Base-by-base conservation (phyloP, 75 land plant genomes). In the Pinus albicaulis region DNA sequence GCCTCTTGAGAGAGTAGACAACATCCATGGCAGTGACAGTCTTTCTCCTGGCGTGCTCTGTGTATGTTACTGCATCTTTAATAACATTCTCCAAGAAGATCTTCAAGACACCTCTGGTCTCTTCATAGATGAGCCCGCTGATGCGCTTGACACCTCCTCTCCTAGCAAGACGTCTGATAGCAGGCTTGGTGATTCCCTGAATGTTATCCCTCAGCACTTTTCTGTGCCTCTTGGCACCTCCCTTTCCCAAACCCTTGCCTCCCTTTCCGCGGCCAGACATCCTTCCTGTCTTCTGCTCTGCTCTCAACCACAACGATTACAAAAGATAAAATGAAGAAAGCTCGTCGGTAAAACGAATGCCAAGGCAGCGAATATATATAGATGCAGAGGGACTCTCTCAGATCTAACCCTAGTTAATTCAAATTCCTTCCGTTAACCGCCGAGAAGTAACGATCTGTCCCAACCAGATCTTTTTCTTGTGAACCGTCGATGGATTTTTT, bases 1-100 rank as follows among this genome's bases (percentile, higher is more conserved):
- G 83, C 20, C 64, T 26, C 76, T 82, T 82, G 38, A 82, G 57
- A 0, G 84, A 76, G 53, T 82, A 79, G 25, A 82, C 82, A 11
- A 38, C 41, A 38, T 38, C 41, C 41, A 38, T 38, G 5, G 41
- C 41, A 4, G 41, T 38, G 41, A 38, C 73, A 76, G 24, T 82
- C 84, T 82, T 79, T 82, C 56, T 82, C 68, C n/a, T 82, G 79
- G 84, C 84, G 23, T 82, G 84, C 76, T 82, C 83, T 15, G 31
- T 82, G 76, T 79, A 82, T 25, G 82, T 62, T 10, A 76, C 70
- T 20, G 48, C 77, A 76, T 76, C 77, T 8, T 20, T 57, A 74
- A 74, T 76, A 15, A 61, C 77, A 14, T 76, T 76, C 77, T 76
- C 77, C 16, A 76, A n/a, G 34, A 75, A 75, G 28, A 75, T 75